These are phyloP conservation scores for Chenopodium formosanum DNA, from an alignment of 148 eudicot genomes.

Conservation along the genomic window DNA sequence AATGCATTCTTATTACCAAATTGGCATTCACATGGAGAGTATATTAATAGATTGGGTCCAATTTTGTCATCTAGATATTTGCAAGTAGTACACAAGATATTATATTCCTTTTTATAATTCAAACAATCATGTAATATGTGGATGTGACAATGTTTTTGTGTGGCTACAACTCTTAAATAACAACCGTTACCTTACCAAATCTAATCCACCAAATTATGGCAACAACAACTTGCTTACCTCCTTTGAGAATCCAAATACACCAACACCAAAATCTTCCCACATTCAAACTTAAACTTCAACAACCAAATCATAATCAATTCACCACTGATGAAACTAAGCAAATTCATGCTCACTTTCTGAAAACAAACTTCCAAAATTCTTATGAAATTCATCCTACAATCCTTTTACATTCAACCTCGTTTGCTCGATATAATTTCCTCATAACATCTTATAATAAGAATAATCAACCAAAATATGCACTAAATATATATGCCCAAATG, in stretches of 20 bases:
- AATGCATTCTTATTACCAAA: no score
- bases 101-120: no score
- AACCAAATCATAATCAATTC: slow-evolving; percentile 15
- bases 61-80: neutral
- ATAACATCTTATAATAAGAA: slow-evolving; percentile 37
- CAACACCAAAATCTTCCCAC: slow-evolving; percentile 8
- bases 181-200: neutral
- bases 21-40: no score
- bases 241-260: slow-evolving; percentile 16
- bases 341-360: slow-evolving; percentile 32
- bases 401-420: slow-evolving; percentile 12
- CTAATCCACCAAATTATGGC: slow-evolving; percentile 21
- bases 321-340: slow-evolving; percentile 26
- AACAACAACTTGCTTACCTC: slow-evolving; percentile 18
- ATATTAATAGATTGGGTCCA: neutral
- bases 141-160: neutral
- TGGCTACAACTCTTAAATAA: neutral
- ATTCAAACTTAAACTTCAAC: slow-evolving; percentile 3
- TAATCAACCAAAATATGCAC: slow-evolving; percentile 21
- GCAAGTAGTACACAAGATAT: neutral
- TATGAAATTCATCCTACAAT: neutral
- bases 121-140: neutral
- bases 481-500: slow-evolving; percentile 25
- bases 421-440: slow-evolving; percentile 36
- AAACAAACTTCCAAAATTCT: slow-evolving; percentile 29